Evolutionary conservation across 2,329 filamentous ascomycete genomes (phyloP), one percentile per base, ranked within the genome.

Genomic region (Beauveria asiatica): DNA sequence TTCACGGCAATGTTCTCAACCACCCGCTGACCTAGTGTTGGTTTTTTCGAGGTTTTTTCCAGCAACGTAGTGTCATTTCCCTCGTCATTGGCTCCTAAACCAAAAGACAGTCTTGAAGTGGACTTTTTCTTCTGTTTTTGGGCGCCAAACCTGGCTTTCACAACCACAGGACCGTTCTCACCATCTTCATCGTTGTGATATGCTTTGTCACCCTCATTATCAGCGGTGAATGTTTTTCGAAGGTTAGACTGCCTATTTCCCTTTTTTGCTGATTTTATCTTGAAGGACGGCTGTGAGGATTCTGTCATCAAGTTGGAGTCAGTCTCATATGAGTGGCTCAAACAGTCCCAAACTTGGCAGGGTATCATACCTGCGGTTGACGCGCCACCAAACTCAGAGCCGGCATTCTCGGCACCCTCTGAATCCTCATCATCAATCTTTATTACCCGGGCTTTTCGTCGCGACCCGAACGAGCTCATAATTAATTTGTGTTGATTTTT

Each of bases 401-500:
- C 55, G 1, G 70, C 44, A 9, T 61, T 56, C 2, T 64, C 61
- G 5, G 63, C 56, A 2, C 60, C 55, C 1, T 61, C 53, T 1
- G 86, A 86, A 3, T 89, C 85, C 13, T 86, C 84, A 49, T 90
- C 88, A 46, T 84, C 79, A 0, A 84, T 78, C 51, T 85, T 87
- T 66, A 96, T 89, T 68, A 92, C 88, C 65, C 89, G 87, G 51
- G 89, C 86, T 66, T 94, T 92, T 64, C 83, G 75, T 67, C 83
- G 86, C 1, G 77, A 72, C 4, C 75, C 77, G 61, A 86, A 86
- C 6, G 80, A 73, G 64, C 76, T 81, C 81, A 84, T 84, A 13
- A 60, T 74, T 64, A 63, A 42, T 60, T 33, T 62, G 57, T 62
- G 50, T 42, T 42, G 41, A 21, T 54, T 41, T 41, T 13, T n/a